Conservation (phyloP, 306 rosid genomes). For the Betula pendula region DNA sequence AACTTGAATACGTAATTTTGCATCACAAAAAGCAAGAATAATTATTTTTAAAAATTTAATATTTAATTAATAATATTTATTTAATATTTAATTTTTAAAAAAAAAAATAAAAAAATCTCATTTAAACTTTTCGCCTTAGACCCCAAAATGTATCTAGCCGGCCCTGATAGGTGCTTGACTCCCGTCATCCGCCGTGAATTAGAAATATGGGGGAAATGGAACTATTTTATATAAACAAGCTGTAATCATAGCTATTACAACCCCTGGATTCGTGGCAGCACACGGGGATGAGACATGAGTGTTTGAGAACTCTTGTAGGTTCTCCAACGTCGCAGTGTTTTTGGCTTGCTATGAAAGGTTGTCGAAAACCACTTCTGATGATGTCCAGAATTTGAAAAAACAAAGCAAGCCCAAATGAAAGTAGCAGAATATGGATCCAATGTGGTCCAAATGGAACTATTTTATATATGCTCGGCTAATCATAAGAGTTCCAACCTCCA, state of each 20-base stretch:
- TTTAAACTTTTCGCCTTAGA: too few species aligned
- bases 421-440: not conserved
- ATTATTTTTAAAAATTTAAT: too few species aligned
- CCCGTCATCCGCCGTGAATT: too few species aligned
- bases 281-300: conserved; percentile 45
- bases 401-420: not conserved
- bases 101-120: too few species aligned
- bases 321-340: not conserved
- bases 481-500: too few species aligned
- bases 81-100: too few species aligned
- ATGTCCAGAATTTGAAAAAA: not conserved
- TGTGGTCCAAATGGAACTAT: not conserved
- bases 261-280: conserved; percentile 37
- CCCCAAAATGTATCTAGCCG: too few species aligned
- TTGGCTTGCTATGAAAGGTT: not conserved
- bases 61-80: too few species aligned
- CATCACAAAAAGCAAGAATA: too few species aligned
- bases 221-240: conserved; percentile 21
- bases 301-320: conserved; percentile 29
- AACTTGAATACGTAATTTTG: too few species aligned
- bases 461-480: too few species aligned
- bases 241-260: conserved; percentile 23
- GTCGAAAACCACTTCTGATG: not conserved
- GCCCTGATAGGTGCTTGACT: too few species aligned
- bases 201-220: conserved; percentile 29